Base-by-base conservation (phyloP, 2,329 filamentous ascomycete genomes). In the Thyridium curvatum region DNA sequence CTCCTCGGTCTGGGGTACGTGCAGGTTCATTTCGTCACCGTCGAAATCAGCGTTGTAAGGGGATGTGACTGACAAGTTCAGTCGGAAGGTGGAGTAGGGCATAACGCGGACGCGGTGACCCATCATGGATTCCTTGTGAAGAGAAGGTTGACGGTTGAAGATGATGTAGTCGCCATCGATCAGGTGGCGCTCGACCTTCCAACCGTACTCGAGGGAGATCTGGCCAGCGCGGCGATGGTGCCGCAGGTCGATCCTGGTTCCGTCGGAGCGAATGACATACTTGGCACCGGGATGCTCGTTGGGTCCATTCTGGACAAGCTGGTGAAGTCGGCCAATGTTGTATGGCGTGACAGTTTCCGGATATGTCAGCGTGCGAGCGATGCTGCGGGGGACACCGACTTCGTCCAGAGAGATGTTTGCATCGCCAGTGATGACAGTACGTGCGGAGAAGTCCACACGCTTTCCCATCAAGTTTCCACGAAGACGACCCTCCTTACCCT, bases 41-140 rank as follows among this genome's bases (percentile, higher is more conserved):
- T 98, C 93, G 67, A 98, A 98, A 86, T 98, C 93, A 53, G 93
- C 93, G 68, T 99, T 99, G 73, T 99, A 99, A 0, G 93, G 93
- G 18, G 90, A 94, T 1, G 94, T 98, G 56, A 98, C 93, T 1
- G 93, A 98, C 51, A 98, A 65, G 56, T 99, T 99, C 34, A 99
- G 77, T 47, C 93, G 84, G 72, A 99, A 99, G 2, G 93, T 99
- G 6, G 93, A 98, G 63, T 95, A 98, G 3, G 93, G 93, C 90
- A 98, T 97, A 44, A 99, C 93, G 44, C 84, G 84, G 46, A 98
- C 93, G 52, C 88, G 82, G 65, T 99, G 93, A 63, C 88, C 93
- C 94, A 98, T 98, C 93, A 98, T 99, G 44, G 93, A 98, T 60
- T 98, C 93, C 65, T 99, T 99, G 74, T 99, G 93, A 55, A 99